Conservation (phyloP, 768 basidiomycete genomes). For the Rhodocollybia butyracea region DNA sequence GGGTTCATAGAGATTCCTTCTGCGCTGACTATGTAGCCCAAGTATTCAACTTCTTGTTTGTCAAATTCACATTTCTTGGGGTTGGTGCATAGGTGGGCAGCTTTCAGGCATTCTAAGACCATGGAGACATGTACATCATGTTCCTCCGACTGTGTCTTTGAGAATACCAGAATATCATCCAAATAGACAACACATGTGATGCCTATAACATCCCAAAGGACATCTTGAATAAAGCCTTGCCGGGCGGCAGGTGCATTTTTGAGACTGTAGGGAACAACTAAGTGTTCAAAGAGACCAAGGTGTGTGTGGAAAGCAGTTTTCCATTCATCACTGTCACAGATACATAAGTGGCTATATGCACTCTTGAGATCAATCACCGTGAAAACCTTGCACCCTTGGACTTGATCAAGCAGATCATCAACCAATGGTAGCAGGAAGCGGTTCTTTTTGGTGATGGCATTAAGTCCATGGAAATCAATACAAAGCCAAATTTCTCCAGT, state of each 20-base stretch:
- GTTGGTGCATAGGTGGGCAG: conserved; percentile 29
- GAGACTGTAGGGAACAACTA: conserved; percentile 36
- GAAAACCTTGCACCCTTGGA: conserved; percentile 25
- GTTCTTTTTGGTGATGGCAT: conserved; percentile 24
- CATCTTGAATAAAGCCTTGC: conserved; percentile 40
- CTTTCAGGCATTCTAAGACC: conserved; percentile 29
- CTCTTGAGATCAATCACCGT: conserved; percentile 34
- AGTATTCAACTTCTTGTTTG: conserved; percentile 32
- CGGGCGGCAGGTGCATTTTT: conserved; percentile 39
- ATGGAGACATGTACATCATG: conserved; percentile 29
- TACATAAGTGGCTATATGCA: conserved; percentile 34
- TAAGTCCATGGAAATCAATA: conserved; percentile 31
- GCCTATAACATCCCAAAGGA: conserved; percentile 34
- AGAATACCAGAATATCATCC: conserved; percentile 44
- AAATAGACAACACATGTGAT: conserved; percentile 39
- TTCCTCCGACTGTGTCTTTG: conserved; percentile 25
- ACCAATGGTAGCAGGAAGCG: conserved; percentile 27
- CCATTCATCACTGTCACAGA: conserved; percentile 37
- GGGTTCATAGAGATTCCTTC: conserved; percentile 34
- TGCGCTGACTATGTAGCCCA: conserved; percentile 30
- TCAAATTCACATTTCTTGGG: conserved; percentile 40
- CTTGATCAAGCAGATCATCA: conserved; percentile 26
- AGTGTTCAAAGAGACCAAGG: conserved; percentile 34
- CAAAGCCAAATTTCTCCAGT: conserved; percentile 16
- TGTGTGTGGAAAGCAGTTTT: conserved; percentile 40